Conservation (phyloP, 2,329 filamentous ascomycete species). For the Elsinoe batatas region DNA sequence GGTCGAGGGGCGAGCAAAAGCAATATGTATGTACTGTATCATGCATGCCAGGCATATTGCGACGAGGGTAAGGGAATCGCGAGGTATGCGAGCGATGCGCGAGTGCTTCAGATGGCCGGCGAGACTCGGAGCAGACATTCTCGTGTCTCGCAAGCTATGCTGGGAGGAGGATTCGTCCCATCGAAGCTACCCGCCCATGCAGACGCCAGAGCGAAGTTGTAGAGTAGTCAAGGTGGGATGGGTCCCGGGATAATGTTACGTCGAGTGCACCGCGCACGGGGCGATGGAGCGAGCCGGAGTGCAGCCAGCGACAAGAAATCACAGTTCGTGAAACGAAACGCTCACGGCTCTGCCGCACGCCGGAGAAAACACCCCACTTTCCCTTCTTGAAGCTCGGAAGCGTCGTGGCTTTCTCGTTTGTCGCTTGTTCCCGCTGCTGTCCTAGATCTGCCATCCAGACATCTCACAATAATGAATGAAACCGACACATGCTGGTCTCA, state of each 20-base stretch:
- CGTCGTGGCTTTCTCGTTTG: neutral
- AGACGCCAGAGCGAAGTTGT: constrained; percentile 4
- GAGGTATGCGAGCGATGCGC: neutral
- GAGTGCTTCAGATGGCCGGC: neutral
- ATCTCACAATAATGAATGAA: neutral
- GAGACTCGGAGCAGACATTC: neutral
- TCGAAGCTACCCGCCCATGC: constrained; percentile 9
- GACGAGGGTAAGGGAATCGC: neutral
- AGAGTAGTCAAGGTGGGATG: neutral
- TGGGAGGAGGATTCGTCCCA: constrained; percentile 5
- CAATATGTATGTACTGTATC: neutral
- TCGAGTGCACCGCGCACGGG: neutral
- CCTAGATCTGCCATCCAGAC: neutral
- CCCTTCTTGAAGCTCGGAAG: neutral
- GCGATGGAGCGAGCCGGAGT: neutral
- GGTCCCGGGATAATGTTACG: neutral
- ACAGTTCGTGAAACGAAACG: neutral
- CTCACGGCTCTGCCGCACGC: neutral
- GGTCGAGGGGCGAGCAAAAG: constrained; percentile 17
- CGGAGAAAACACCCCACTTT: constrained; percentile 5
- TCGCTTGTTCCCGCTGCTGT: constrained; percentile 9
- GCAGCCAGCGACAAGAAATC: neutral
- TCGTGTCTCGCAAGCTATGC: neutral
- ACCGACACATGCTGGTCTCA: neutral
- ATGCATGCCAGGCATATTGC: neutral